A percentile compares a stretch with the other conserved stretches of the same genome.
phyloP scores from a whole-genome alignment of 306 rosid species.

The Clitoria ternatea region DNA sequence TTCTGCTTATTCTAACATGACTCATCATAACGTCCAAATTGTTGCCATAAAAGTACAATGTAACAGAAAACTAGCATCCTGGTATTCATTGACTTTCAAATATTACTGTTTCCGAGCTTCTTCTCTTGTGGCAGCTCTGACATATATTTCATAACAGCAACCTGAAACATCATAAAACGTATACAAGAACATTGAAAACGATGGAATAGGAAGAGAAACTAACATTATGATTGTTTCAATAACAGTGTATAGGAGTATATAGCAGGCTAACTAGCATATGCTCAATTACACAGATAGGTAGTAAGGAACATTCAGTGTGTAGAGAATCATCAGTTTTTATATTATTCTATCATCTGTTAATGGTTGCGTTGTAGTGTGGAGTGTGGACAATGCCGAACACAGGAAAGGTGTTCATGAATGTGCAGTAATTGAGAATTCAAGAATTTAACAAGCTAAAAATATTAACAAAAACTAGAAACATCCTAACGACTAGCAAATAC shows the following conservation, averaged over 20 bases:
- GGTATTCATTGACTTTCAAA: slow-evolving; percentile 22
- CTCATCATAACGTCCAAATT: slow-evolving; percentile 8
- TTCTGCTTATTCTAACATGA: slow-evolving; percentile 30
- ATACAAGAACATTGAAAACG: slow-evolving; percentile 18
- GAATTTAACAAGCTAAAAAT: not conserved
- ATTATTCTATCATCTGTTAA: not conserved
- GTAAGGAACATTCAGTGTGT: not conserved
- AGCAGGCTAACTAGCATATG: not conserved
- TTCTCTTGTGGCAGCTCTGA: slow-evolving; percentile 49
- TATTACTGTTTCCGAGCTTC: slow-evolving; percentile 43
- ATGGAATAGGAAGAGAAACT: not conserved
- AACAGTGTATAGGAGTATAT: not conserved
- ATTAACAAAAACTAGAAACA: not conserved
- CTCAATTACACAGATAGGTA: not conserved
- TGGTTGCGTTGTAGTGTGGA: too few relatives aligned
- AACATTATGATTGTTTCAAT: not conserved
- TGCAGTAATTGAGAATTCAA: not conserved
- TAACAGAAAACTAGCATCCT: slow-evolving; percentile 21
- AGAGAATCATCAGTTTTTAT: not conserved
- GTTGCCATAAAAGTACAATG: slow-evolving; percentile 20
- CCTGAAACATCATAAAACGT: slow-evolving; percentile 44
- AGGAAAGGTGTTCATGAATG: not conserved
- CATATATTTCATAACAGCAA: slow-evolving; percentile 75
- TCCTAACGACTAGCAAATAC: not conserved
- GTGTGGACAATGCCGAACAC: not conserved